phyloP scores from a whole-genome alignment of 139 green algal genomes.

The Chlamydomonas sp. region DNA sequence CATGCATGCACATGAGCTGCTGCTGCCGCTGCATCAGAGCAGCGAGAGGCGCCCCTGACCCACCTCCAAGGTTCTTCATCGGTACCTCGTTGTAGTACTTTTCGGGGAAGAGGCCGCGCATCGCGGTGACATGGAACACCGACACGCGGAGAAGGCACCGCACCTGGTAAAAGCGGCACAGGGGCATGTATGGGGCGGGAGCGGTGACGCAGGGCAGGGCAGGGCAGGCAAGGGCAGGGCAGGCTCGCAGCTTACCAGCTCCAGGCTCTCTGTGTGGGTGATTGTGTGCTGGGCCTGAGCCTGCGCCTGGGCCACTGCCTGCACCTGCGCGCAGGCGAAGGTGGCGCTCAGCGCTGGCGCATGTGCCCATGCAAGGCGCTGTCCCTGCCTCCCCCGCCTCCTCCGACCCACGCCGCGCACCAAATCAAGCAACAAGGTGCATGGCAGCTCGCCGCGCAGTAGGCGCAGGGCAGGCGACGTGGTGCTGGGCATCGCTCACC shows the following conservation, averaged over 20 bases:
- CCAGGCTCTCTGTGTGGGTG: constrained; percentile 31
- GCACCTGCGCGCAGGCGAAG: too few relatives aligned
- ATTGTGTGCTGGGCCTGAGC: constrained; percentile 24
- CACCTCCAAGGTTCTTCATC: constrained; percentile 60
- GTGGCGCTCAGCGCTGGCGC: too few relatives aligned
- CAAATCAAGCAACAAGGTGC: too few relatives aligned
- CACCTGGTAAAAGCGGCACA: too few relatives aligned
- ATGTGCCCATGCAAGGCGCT: too few relatives aligned
- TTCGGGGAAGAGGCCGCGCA: constrained; percentile 62
- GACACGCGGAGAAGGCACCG: constrained; percentile 44
- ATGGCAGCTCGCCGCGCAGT: too few relatives aligned
- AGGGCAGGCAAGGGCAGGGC: background rate
- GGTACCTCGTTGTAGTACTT: constrained; percentile 41
- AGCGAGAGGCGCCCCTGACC: background rate
- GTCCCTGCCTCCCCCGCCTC: too few relatives aligned
- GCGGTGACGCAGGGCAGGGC: background rate
- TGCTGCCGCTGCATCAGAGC: too few relatives aligned
- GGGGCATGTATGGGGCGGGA: background rate
- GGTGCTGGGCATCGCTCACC: too few relatives aligned
- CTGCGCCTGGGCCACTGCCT: constrained; percentile 28
- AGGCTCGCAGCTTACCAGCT: constrained; percentile 26
- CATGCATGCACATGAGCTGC: background rate
- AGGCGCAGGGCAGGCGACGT: too few relatives aligned
- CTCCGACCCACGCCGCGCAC: too few relatives aligned
- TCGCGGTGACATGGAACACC: constrained; percentile 56